Conservation (phyloP, 1,139 yeast genomes). For the Geotrichum candidum region DNA sequence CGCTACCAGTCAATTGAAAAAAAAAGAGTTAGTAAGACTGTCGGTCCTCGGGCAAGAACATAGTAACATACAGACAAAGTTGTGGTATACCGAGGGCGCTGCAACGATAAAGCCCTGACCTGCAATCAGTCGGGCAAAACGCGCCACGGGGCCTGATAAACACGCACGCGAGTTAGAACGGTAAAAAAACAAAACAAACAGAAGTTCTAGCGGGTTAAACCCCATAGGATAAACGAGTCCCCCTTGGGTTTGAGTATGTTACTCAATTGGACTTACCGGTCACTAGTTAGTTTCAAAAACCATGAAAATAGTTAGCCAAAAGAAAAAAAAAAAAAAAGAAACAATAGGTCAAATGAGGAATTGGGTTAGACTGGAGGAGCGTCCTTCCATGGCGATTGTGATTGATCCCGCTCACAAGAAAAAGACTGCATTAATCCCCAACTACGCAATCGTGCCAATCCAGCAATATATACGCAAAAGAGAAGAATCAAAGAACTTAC, state of each 20-base stretch:
- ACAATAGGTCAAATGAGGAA: no score
- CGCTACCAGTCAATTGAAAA: conserved; percentile 22
- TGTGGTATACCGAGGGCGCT: conserved; percentile 74
- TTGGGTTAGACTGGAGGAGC: no score
- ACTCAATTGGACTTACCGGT: conserved; percentile 19
- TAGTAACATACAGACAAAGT: conserved; percentile 43
- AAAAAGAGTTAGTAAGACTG: no score
- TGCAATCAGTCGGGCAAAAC: conserved; percentile 74
- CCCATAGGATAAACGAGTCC: no score
- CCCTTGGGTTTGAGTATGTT: background rate
- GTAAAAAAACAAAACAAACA: background rate
- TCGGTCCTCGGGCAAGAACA: background rate
- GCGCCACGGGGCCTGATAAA: conserved; percentile 56
- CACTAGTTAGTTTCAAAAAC: conserved; percentile 6
- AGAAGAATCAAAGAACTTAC: conserved; percentile 25
- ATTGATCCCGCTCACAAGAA: no score
- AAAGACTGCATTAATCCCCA: no score
- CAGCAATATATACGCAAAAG: background rate
- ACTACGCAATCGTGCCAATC: no score
- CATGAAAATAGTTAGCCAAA: no score
- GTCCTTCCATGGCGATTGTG: no score
- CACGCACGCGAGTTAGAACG: conserved; percentile 21
- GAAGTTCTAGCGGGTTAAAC: no score
- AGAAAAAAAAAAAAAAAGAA: no score
- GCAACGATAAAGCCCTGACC: conserved; percentile 75